Conservation (phyloP, 306 rosid genomes). For the Cicer pinnatifidum region DNA sequence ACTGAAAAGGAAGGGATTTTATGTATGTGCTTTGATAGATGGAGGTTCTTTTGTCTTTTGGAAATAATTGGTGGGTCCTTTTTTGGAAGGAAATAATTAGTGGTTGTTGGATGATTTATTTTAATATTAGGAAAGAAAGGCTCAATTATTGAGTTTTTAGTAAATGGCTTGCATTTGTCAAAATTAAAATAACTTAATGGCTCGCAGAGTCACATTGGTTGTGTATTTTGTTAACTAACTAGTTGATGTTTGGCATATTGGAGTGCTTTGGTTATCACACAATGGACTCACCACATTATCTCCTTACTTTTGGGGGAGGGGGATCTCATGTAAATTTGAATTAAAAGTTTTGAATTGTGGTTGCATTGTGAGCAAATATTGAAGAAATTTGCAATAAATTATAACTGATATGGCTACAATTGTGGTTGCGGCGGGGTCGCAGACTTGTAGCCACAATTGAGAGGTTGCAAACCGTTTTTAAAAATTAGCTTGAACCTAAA, state of each 20-base stretch:
- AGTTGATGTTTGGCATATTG: slow-evolving; percentile 33
- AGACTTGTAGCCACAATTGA: neutral
- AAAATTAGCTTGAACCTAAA: slow-evolving; percentile 5
- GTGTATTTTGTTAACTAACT: slow-evolving; percentile 24
- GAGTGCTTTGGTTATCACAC: slow-evolving; percentile 13
- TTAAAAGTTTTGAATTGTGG: neutral
- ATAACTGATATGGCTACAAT: neutral
- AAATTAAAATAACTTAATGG: neutral
- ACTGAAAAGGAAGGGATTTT: neutral
- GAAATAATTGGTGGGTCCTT: neutral
- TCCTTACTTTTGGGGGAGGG: slow-evolving; percentile 14
- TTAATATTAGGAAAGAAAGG: slow-evolving; percentile 19
- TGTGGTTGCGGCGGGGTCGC: neutral
- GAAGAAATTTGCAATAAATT: neutral
- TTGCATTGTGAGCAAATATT: slow-evolving; percentile 4
- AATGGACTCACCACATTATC: slow-evolving; percentile 10
- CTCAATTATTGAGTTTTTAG: neutral
- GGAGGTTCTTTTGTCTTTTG: slow-evolving; percentile 2
- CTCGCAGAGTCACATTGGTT: neutral
- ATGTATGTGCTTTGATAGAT: neutral
- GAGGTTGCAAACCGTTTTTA: neutral
- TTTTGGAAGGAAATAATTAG: neutral
- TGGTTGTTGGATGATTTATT: slow-evolving; percentile 26
- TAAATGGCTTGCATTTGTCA: neutral
- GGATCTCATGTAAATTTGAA: slow-evolving; percentile 34